Conservation (phyloP, 768 basidiomycete genomes). For the Russula olivacea region DNA sequence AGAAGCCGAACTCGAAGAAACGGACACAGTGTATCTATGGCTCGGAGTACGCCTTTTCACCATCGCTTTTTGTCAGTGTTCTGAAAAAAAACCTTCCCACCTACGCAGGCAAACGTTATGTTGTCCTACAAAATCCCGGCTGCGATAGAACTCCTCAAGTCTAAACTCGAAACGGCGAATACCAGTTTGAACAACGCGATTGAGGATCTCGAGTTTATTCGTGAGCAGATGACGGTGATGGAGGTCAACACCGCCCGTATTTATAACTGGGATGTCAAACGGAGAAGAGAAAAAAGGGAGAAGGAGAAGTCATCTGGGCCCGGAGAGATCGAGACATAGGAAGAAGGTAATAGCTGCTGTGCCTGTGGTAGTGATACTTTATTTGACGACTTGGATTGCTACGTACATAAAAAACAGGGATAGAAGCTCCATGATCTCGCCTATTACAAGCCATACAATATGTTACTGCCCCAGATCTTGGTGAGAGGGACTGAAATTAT, state of each 20-base stretch:
- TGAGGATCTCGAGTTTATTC: slow-evolving; percentile 87
- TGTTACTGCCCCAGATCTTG: neutral
- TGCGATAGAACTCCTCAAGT: slow-evolving; percentile 65
- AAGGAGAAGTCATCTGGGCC: slow-evolving; percentile 7
- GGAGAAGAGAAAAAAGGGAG: slow-evolving; percentile 48
- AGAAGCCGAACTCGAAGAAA: slow-evolving; percentile 81
- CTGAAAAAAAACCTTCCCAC: neutral
- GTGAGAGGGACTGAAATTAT: neutral
- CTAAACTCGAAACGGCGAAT: slow-evolving; percentile 72
- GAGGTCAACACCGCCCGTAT: slow-evolving; percentile 92
- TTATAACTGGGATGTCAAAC: slow-evolving; percentile 94
- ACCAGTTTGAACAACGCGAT: slow-evolving; percentile 57
- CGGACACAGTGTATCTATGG: slow-evolving; percentile 91
- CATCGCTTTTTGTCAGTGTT: neutral
- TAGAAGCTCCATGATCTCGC: neutral
- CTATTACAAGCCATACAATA: neutral
- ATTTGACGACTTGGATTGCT: neutral
- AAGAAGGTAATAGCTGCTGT: neutral
- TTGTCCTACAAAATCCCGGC: slow-evolving; percentile 81
- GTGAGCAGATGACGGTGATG: slow-evolving; percentile 95
- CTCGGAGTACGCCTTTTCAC: slow-evolving; percentile 64
- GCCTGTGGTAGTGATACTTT: neutral
- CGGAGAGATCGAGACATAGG: neutral
- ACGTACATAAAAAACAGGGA: neutral
- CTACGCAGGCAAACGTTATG: slow-evolving; percentile 89